Conservation (phyloP, 345 rosid genomes). For the Euphorbia peplus region DNA sequence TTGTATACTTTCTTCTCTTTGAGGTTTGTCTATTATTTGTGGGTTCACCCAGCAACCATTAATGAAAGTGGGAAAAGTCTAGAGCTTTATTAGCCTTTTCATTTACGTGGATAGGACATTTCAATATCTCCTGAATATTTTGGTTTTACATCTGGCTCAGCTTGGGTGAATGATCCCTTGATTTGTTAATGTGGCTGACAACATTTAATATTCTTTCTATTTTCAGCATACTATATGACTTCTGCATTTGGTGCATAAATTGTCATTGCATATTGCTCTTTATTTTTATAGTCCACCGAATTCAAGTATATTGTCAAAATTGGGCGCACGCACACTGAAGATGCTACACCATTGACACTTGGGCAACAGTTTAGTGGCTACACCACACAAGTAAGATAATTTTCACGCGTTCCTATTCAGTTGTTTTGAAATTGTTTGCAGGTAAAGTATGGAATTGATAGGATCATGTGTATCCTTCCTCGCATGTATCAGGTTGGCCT, state of each 20-base stretch:
- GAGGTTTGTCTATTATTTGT: no score
- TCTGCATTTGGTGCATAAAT: background rate
- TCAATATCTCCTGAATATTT: background rate
- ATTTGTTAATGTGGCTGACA: no score
- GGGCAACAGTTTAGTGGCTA: slow-evolving; percentile 99
- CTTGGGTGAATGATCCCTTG: background rate
- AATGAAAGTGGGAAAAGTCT: no score
- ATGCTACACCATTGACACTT: slow-evolving; percentile 94
- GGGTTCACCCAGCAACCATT: no score
- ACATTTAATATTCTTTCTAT: background rate
- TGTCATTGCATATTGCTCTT: slow-evolving; percentile 6
- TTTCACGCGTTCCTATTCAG: slow-evolving; percentile 2
- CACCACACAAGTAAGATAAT: slow-evolving; percentile 66
- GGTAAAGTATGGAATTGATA: slow-evolving; percentile 86
- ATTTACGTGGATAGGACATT: background rate
- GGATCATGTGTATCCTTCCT: slow-evolving; percentile 70
- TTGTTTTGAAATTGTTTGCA: slow-evolving; percentile 13
- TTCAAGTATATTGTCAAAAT: slow-evolving; percentile 89
- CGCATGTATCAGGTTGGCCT: slow-evolving; percentile 79
- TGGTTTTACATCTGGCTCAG: background rate
- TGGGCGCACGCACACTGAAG: slow-evolving; percentile 97
- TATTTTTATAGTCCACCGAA: slow-evolving; percentile 51
- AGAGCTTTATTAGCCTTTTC: background rate
- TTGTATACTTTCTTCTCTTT: no score
- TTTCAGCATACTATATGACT: background rate